Conservation (phyloP, 352 stramenopile species). For the Thraustochytrium sp. region DNA sequence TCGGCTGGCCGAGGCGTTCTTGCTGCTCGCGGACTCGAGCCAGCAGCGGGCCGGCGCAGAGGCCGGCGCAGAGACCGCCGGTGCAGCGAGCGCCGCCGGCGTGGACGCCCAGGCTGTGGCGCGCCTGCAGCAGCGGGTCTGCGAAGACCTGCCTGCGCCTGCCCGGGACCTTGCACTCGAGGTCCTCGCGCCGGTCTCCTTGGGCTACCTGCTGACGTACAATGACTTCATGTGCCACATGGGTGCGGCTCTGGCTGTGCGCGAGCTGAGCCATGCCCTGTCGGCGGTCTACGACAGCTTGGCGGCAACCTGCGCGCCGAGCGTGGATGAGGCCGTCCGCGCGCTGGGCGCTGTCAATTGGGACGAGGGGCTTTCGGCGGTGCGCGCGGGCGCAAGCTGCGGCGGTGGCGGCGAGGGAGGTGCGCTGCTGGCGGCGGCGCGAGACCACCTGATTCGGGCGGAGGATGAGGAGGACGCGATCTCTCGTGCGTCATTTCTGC, state of each 20-base stretch:
- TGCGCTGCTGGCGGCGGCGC: no score
- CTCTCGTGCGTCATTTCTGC: no score
- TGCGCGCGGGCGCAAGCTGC: no score
- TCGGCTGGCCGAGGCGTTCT: not conserved
- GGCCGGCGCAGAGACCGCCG: no score
- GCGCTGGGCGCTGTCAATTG: not conserved
- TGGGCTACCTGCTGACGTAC: not conserved
- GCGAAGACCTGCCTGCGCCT: not conserved
- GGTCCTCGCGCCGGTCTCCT: not conserved
- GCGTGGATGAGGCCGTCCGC: not conserved
- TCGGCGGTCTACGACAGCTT: not conserved
- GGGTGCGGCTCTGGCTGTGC: not conserved
- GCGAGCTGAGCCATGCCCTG: not conserved
- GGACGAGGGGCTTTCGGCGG: not conserved
- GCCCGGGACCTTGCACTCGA: not conserved
- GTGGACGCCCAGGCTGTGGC: not conserved
- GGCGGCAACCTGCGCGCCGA: no score
- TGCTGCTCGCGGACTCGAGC: not conserved
- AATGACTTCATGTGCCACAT: slow-evolving; percentile 35
- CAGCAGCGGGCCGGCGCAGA: no score
- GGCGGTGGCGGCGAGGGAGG: no score
- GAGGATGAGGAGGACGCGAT: no score
- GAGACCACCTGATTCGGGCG: no score
- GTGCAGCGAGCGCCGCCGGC: not conserved
- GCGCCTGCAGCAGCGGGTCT: not conserved